Percentiles rank a stretch among this genome's conserved stretches.
These are phyloP conservation scores for Barbarea vulgaris DNA, from an alignment of 345 rosid species.

Conservation along the genomic window DNA sequence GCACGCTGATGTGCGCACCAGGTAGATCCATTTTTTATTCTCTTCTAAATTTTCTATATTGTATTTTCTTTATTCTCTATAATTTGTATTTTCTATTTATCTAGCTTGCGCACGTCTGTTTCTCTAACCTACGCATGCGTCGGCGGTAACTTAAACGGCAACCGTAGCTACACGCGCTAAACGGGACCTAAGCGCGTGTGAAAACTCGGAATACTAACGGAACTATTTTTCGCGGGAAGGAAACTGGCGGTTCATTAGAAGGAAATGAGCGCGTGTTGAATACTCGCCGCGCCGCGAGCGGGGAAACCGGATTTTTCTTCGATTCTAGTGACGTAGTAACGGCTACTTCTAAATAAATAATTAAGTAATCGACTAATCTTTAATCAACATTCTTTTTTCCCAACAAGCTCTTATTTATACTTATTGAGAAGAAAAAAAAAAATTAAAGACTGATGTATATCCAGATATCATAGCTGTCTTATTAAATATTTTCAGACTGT, in stretches of 20 bases:
- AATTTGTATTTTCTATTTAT: not conserved
- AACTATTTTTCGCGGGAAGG: not conserved
- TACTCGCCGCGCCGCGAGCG: not conserved
- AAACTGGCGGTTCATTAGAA: not conserved
- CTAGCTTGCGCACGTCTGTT: conserved; percentile 4
- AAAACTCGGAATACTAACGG: not conserved
- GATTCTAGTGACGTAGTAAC: conserved; percentile 32
- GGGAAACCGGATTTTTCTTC: conserved; percentile 10
- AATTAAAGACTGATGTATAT: conserved; percentile 17
- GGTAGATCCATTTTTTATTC: conserved; percentile 38
- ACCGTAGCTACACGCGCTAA: not conserved
- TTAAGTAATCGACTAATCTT: conserved; percentile 7
- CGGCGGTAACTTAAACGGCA: not conserved
- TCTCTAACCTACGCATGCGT: conserved; percentile 30
- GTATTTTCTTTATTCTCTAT: not conserved
- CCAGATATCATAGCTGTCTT: conserved; percentile 32
- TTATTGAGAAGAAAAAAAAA: not conserved
- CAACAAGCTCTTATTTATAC: not conserved
- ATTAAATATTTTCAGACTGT: not conserved
- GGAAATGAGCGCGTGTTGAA: not conserved
- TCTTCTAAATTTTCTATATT: conserved; percentile 15
- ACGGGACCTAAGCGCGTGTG: not conserved
- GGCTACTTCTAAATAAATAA: conserved; percentile 16
- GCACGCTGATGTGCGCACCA: conserved; percentile 43
- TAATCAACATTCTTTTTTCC: not conserved